A percentile compares a stretch with the other conserved stretches of the same genome.
These are phyloP conservation scores for Candida ficus DNA, from an alignment of 805 yeast species.

Conservation along the genomic window DNA sequence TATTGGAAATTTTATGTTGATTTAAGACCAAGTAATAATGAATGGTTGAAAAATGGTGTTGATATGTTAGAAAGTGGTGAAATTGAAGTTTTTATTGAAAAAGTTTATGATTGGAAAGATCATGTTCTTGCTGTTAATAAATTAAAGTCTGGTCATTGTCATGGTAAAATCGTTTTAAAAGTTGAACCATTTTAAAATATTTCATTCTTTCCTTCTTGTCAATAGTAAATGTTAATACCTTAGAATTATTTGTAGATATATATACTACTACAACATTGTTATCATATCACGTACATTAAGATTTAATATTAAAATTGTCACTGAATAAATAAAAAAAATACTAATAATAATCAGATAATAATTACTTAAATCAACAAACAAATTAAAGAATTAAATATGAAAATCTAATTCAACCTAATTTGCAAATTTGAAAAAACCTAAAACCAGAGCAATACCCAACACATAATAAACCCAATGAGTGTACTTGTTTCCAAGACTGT, in stretches of 20 bases:
- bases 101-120: slow-evolving; percentile 51
- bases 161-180: slow-evolving; percentile 63
- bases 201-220: neutral
- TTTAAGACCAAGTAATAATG: slow-evolving; percentile 26
- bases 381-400: no score
- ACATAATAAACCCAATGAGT: slow-evolving; percentile 26
- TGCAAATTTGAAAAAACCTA: slow-evolving; percentile 20
- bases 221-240: no score
- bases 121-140: slow-evolving; percentile 48
- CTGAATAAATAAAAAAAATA: no score
- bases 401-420: no score
- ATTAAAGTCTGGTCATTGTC: slow-evolving; percentile 45
- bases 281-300: no score
- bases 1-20: slow-evolving; percentile 33
- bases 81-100: slow-evolving; percentile 44
- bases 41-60: slow-evolving; percentile 37
- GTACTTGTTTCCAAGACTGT: slow-evolving; percentile 2
- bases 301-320: no score
- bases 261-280: no score
- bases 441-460: slow-evolving; percentile 29
- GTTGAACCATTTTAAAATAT: slow-evolving; percentile 33
- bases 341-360: no score
- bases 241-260: no score
- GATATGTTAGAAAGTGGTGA: slow-evolving; percentile 43
- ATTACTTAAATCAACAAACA: no score